Conservation (phyloP, 2,329 filamentous ascomycete genomes). For the Beauveria caledonica region DNA sequence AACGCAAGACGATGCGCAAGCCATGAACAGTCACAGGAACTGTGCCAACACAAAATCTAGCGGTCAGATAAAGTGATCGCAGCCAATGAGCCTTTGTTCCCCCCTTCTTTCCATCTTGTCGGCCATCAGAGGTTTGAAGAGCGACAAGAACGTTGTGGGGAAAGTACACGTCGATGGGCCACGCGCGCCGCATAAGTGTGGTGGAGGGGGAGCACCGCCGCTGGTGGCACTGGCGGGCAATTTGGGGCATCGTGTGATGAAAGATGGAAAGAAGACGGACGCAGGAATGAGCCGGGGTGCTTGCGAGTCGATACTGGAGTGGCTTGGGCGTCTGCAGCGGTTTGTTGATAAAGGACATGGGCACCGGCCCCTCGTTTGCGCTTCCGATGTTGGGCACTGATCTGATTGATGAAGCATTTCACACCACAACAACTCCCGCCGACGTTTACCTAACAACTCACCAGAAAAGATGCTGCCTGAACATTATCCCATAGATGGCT, state of each 20-base stretch:
- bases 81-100: neutral
- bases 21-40: neutral
- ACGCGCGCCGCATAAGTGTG: neutral
- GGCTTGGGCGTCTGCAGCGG: neutral
- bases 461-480: constrained; percentile 1
- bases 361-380: too few relatives aligned
- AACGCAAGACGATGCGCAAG: too few relatives aligned
- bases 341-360: neutral
- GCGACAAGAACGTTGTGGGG: neutral
- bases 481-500: constrained; percentile 5
- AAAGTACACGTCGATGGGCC: neutral
- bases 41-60: neutral
- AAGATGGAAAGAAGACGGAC: neutral
- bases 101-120: neutral
- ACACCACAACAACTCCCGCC: neutral
- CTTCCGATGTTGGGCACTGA: too few relatives aligned
- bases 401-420: too few relatives aligned
- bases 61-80: neutral
- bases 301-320: neutral
- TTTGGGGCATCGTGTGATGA: neutral
- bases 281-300: neutral
- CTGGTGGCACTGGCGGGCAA: neutral
- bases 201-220: neutral
- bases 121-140: neutral
- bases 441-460: neutral